A percentile compares a stretch with the other conserved stretches of the same genome.
Conservation (phyloP, 1,139 yeast genomes). For the Nakaseomyces delphensis region DNA sequence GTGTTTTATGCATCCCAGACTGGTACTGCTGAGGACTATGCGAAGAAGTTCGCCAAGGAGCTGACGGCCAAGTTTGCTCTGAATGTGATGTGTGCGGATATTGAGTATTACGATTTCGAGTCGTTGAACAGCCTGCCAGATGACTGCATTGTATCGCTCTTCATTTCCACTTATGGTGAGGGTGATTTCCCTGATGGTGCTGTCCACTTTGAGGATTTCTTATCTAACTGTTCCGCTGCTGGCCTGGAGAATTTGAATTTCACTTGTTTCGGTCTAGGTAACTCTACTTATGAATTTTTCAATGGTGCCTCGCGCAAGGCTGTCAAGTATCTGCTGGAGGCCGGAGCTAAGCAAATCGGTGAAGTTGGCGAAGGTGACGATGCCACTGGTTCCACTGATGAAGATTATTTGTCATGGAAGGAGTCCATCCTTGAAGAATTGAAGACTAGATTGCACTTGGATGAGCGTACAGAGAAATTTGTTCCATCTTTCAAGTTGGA, state of each 20-base stretch:
- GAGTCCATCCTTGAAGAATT: constrained; percentile 61
- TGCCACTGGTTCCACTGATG: constrained; percentile 90
- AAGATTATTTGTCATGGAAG: constrained; percentile 90
- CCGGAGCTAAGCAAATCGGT: constrained; percentile 69
- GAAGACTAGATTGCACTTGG: constrained; percentile 55
- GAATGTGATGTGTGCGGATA: constrained; percentile 77
- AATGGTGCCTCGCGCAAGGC: constrained; percentile 73
- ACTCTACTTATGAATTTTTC: constrained; percentile 84
- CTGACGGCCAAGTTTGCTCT: constrained; percentile 64
- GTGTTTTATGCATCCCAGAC: constrained; percentile 96
- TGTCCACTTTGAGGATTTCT: constrained; percentile 55
- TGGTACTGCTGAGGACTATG: constrained; percentile 98
- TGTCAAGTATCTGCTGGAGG: constrained; percentile 38
- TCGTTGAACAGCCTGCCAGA: constrained; percentile 51
- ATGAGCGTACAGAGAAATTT: constrained; percentile 67
- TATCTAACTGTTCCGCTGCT: constrained; percentile 45
- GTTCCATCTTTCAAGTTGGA: constrained; percentile 58
- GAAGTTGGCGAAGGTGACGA: constrained; percentile 87
- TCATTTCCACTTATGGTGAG: constrained; percentile 93
- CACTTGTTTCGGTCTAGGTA: constrained; percentile 84
- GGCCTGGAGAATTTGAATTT: constrained; percentile 56
- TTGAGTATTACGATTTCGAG: constrained; percentile 82
- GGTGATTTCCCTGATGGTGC: constrained; percentile 98
- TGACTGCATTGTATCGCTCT: constrained; percentile 50
- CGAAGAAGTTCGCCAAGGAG: constrained; percentile 83